Percentiles rank a stretch among this genome's conserved stretches.
Evolutionary conservation across 73 alveolate genomes (phyloP).

Genomic region (Paramecium pentaurelia): DNA sequence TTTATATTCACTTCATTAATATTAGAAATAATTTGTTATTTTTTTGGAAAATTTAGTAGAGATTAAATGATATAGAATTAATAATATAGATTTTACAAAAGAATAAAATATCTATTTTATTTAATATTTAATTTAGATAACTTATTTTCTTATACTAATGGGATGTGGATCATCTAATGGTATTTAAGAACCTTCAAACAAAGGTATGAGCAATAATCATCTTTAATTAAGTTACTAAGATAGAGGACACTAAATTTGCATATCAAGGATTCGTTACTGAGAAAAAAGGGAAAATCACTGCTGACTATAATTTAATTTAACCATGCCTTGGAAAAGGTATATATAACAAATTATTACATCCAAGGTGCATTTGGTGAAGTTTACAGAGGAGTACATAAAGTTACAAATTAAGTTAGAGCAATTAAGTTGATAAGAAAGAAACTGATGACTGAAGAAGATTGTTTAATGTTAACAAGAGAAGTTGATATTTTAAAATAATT

Average conservation of each 20-base stretch:
- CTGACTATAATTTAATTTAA: not conserved
- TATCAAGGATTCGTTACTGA: not conserved
- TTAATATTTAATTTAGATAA: not conserved
- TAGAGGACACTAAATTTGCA: constrained; percentile 25
- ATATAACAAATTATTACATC: not conserved
- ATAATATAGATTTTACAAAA: not conserved
- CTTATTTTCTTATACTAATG: not conserved
- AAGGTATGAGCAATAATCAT: not conserved
- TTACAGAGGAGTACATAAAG: constrained; percentile 48
- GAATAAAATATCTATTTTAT: not conserved
- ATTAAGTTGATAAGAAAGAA: constrained; percentile 43
- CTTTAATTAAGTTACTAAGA: not conserved
- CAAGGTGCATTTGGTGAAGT: constrained; percentile 64
- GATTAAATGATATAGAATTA: not conserved
- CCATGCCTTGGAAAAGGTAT: constrained; percentile 39
- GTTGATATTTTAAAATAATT: constrained; percentile 54
- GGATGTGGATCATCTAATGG: constrained; percentile 25
- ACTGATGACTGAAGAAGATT: constrained; percentile 44
- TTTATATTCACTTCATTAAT: no score
- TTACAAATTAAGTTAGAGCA: constrained; percentile 42
- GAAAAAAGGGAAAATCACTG: not conserved
- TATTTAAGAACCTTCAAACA: not conserved
- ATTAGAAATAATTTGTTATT: no score
- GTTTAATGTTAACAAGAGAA: constrained; percentile 7
- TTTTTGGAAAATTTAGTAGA: not conserved